Evolutionary conservation across 2,329 filamentous ascomycete species (phyloP).

Genomic region (Xylariaceae sp.): DNA sequence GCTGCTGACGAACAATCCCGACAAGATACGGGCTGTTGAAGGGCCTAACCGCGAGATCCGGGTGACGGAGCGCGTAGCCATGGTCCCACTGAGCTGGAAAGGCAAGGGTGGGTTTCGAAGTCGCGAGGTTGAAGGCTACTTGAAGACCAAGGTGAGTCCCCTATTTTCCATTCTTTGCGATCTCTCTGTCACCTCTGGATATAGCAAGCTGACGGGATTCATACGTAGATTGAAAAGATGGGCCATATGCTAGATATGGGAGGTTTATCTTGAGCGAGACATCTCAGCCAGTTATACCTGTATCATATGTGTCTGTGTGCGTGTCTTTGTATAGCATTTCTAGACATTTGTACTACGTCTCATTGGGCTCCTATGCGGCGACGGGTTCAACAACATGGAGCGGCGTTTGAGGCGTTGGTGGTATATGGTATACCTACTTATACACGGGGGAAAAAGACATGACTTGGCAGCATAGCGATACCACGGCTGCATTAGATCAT

Average conservation of each 20-base stretch:
- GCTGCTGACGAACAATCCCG: slow-evolving; percentile 92
- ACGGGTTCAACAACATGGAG: slow-evolving; percentile 2
- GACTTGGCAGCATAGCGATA: background rate
- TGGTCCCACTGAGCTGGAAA: slow-evolving; percentile 94
- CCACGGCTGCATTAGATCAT: background rate
- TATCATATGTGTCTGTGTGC: background rate
- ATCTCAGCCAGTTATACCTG: background rate
- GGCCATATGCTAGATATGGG: slow-evolving; percentile 69
- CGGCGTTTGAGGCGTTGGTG: slow-evolving; percentile 14
- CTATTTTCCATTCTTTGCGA: background rate
- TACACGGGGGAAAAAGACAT: background rate
- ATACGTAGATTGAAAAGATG: slow-evolving; percentile 74
- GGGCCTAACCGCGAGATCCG: slow-evolving; percentile 83
- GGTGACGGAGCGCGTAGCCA: slow-evolving; percentile 85
- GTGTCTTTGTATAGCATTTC: background rate
- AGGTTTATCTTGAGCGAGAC: slow-evolving; percentile 18
- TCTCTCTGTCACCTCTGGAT: background rate
- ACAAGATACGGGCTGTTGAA: slow-evolving; percentile 92
- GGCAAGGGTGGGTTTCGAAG: slow-evolving; percentile 79
- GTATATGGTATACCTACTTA: background rate
- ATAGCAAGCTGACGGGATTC: slow-evolving; percentile 8
- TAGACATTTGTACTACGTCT: slow-evolving; percentile 2
- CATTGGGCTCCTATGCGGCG: background rate
- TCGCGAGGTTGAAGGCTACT: slow-evolving; percentile 86
- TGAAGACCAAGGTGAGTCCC: slow-evolving; percentile 79